Base-by-base conservation (phyloP, 768 basidiomycete genomes). In the Russula earlei region DNA sequence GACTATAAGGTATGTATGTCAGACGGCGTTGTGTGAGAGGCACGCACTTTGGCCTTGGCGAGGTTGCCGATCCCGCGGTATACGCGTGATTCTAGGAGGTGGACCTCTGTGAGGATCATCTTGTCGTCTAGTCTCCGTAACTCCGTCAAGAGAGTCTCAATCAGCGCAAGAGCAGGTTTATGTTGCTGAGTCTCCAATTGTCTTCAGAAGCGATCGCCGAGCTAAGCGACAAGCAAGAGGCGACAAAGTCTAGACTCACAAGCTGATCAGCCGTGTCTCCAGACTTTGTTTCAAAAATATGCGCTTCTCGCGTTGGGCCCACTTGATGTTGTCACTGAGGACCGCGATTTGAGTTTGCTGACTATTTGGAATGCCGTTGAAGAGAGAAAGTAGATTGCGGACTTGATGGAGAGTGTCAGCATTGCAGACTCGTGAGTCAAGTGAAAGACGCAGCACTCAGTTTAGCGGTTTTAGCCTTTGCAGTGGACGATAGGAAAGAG, bases 391-490 rank as follows among this genome's bases (percentile, higher is more conserved):
- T 43, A 99, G 78, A 12, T 93, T 95, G 41, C 95, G 84, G 71
- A 97, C 93, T 96, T 60, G 22, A 36, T 19, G 38, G 27, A 37
- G 27, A 45, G 41, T 33, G 27, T 51, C 24, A 62, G 55, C 19
- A 43, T 34, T 47, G n/a, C n/a, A 44, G 15, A 49, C 31, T 12
- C 22, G 7, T 45, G 1, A 24, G 46, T 4, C 22, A 25, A 48
- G 17, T 22, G 45, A 10, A n/a, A 4, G 29, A 38, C 56, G 25
- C 70, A 84, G 63, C 59, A 92, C 92, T 95, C 61, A 97, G 82
- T 72, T 95, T 95, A 3, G 93, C 93, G 0, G 95, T 96, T 71
- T 97, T 96, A 1, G 93, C 94, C 71, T 97, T 97, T 15, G 94
- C 94, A 0, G 91, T 89, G n/a, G 87, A 86, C 0, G 89, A 84